Percentiles rank a stretch among this genome's conserved stretches.
Conservation (phyloP, 2,329 filamentous ascomycete species). For the Talaromyces sp. region DNA sequence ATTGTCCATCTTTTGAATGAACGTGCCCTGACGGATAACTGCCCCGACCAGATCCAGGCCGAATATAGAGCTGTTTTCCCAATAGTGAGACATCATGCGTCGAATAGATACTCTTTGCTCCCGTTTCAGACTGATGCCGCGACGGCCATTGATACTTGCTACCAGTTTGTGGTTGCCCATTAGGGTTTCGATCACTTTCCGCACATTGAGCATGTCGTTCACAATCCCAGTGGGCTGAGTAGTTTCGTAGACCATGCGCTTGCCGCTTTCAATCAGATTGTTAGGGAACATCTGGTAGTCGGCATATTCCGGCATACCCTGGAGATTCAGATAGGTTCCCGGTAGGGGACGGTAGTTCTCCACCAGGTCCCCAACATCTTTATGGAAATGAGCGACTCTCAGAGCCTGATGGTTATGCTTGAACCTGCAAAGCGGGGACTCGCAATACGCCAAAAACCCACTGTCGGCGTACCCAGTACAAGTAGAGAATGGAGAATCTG, state of each 20-base stretch:
- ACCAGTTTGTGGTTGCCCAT: conserved; percentile 39
- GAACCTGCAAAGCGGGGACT: conserved; percentile 40
- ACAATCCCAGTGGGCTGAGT: not conserved
- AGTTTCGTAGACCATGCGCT: not conserved
- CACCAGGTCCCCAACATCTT: conserved; percentile 51
- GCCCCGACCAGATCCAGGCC: conserved; percentile 39
- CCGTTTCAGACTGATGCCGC: conserved; percentile 1
- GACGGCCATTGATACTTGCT: conserved; percentile 35
- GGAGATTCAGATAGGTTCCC: conserved; percentile 58
- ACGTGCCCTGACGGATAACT: conserved; percentile 41
- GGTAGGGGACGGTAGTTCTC: conserved; percentile 54
- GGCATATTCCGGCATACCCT: conserved; percentile 44
- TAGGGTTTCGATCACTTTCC: conserved; percentile 41
- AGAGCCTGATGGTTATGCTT: conserved; percentile 55
- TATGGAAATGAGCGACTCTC: conserved; percentile 57
- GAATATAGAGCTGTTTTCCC: conserved; percentile 38
- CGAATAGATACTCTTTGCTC: conserved; percentile 31
- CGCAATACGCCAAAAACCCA: conserved; percentile 49
- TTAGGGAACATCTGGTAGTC: not conserved
- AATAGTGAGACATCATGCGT: conserved; percentile 42
- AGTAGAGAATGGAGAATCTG: conserved; percentile 24
- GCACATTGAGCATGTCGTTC: not conserved
- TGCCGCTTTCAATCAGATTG: not conserved
- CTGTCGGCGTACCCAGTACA: conserved; percentile 34
- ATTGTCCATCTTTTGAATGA: conserved; percentile 59